Evolutionary conservation across 176 grass and related monocot species (phyloP).

Genomic region (Triticum monococcum): DNA sequence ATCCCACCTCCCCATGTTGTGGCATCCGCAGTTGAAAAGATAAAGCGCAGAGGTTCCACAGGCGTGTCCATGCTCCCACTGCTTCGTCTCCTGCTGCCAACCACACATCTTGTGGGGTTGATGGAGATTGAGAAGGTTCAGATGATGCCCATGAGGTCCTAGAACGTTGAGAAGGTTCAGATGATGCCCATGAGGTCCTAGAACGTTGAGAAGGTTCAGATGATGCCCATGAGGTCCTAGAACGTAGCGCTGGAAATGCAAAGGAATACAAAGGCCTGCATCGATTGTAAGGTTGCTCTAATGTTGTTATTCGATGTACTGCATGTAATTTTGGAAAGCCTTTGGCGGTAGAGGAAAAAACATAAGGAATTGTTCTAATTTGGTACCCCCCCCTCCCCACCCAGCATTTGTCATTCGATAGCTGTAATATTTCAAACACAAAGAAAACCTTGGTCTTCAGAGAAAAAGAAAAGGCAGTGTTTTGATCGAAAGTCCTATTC

Average conservation of each 20-base stretch:
- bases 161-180: too few relatives aligned
- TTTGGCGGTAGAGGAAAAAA: neutral
- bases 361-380: neutral
- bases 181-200: conserved; percentile 8
- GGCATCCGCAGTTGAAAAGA: conserved; percentile 44
- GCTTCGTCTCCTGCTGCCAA: conserved; percentile 64
- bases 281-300: neutral
- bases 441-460: neutral
- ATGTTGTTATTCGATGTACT: neutral
- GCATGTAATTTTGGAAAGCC: neutral
- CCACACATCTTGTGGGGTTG: conserved; percentile 57
- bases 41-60: conserved; percentile 24
- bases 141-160: conserved; percentile 1
- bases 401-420: too few relatives aligned
- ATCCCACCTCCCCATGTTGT: conserved; percentile 76
- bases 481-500: too few relatives aligned
- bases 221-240: conserved; percentile 20
- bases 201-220: conserved; percentile 57
- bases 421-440: too few relatives aligned
- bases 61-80: conserved; percentile 64
- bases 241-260: neutral
- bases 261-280: neutral
- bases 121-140: conserved; percentile 71
- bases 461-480: too few relatives aligned
- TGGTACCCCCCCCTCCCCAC: neutral